These are phyloP conservation scores for Colletotrichum chrysophilum DNA, from an alignment of 2,329 filamentous ascomycete genomes.

Conservation along the genomic window DNA sequence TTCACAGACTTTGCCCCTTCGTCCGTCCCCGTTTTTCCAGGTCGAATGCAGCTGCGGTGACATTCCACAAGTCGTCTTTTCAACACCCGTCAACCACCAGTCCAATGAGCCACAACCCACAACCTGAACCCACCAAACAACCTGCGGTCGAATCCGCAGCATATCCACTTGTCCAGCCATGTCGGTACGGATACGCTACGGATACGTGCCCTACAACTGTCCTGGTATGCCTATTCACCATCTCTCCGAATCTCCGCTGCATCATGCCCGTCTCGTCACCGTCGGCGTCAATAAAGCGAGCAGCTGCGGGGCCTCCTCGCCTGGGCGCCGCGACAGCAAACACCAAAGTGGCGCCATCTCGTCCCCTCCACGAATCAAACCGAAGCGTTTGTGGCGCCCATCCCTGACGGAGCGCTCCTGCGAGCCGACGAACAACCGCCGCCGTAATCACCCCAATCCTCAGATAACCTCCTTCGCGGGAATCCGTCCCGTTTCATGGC, in stretches of 20 bases:
- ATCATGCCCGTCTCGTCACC: conserved; percentile 4
- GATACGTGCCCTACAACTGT: not conserved
- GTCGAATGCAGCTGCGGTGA: not conserved
- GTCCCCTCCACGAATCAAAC: conserved; percentile 1
- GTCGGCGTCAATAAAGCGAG: conserved; percentile 17
- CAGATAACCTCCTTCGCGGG: not conserved
- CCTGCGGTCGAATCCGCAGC: not conserved
- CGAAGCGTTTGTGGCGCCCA: not conserved
- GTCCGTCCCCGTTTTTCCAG: not conserved
- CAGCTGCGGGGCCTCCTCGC: not conserved
- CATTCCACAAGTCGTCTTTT: not conserved
- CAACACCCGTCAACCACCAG: not conserved
- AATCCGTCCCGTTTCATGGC: conserved; percentile 20
- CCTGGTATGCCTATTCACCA: not conserved
- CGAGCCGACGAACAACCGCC: conserved; percentile 11
- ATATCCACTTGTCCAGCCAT: not conserved
- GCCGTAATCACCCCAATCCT: conserved; percentile 5
- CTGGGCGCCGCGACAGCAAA: not conserved
- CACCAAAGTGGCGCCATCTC: conserved; percentile 7
- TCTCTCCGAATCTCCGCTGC: conserved; percentile 13
- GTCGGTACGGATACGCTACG: not conserved
- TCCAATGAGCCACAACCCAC: not conserved
- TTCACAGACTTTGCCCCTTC: not conserved
- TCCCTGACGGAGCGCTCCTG: not conserved
- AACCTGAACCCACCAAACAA: not conserved